phyloP scores from a whole-genome alignment of 73 alveolate genomes.

The Blepharisma japonicum region DNA sequence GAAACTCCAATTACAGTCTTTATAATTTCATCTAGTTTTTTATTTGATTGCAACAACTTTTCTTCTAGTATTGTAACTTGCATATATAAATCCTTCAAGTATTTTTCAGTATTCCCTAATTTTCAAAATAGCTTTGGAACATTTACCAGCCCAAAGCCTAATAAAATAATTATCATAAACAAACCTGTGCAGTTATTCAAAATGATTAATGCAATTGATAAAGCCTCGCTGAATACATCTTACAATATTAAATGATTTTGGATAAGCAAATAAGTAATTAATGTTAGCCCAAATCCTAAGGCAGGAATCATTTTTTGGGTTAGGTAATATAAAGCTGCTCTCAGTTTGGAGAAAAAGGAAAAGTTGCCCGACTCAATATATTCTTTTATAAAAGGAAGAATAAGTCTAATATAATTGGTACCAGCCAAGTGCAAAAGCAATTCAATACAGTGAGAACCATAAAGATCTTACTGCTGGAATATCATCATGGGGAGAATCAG shows the following conservation, averaged over 20 bases:
- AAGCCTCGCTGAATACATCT: too few relatives aligned
- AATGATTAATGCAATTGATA: neutral
- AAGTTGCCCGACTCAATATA: neutral
- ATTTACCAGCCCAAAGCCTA: slow-evolving; percentile 19
- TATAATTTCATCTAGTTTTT: slow-evolving; percentile 5
- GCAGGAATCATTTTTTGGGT: neutral
- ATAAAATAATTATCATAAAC: slow-evolving; percentile 8
- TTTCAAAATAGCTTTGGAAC: slow-evolving; percentile 21
- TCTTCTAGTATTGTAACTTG: neutral
- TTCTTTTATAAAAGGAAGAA: slow-evolving; percentile 29
- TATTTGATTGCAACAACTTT: neutral
- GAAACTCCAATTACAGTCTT: neutral
- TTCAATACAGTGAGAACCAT: slow-evolving; percentile 4
- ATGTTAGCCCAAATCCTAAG: neutral
- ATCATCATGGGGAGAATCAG: too few relatives aligned
- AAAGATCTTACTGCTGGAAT: neutral
- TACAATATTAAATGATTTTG: neutral
- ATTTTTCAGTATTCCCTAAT: neutral
- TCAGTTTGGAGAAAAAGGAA: neutral
- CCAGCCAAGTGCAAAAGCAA: slow-evolving; percentile 30
- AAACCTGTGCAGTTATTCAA: slow-evolving; percentile 22
- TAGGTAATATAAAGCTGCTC: neutral
- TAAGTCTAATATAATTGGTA: neutral
- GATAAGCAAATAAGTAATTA: neutral
- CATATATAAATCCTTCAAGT: neutral